These are phyloP conservation scores for Dactylellina leptospora DNA, from an alignment of 2,329 filamentous ascomycete species.

Conservation along the genomic window DNA sequence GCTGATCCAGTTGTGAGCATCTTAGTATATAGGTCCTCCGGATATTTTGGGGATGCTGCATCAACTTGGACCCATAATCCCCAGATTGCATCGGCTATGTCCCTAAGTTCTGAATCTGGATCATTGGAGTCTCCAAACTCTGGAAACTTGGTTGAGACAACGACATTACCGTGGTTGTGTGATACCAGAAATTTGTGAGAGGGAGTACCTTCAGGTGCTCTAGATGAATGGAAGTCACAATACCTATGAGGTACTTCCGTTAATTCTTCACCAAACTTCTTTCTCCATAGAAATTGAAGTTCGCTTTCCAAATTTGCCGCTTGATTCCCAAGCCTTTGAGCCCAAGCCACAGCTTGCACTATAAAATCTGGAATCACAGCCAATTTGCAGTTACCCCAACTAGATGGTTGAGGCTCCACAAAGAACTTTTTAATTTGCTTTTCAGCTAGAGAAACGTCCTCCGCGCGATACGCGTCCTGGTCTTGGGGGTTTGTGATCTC, in stretches of 20 bases:
- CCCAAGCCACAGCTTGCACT: conserved; percentile 4
- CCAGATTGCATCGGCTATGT: conserved; percentile 28
- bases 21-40: background rate
- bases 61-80: conserved; percentile 23
- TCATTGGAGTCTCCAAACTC: background rate
- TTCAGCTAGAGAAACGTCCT: background rate
- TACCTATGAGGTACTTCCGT: background rate
- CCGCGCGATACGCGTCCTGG: background rate
- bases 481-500: background rate
- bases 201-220: background rate
- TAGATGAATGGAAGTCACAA: background rate
- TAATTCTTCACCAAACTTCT: conserved; percentile 1
- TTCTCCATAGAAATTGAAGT: background rate
- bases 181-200: background rate
- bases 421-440: background rate
- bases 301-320: background rate
- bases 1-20: background rate
- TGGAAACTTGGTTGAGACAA: conserved; percentile 12
- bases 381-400: background rate
- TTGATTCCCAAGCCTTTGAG: background rate
- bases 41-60: too few relatives aligned
- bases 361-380: background rate
- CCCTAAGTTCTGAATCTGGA: background rate
- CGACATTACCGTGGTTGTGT: background rate
- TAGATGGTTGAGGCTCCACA: background rate